These are phyloP conservation scores for Candida yuanshanica DNA, from an alignment of 805 yeast genomes.

Conservation along the genomic window DNA sequence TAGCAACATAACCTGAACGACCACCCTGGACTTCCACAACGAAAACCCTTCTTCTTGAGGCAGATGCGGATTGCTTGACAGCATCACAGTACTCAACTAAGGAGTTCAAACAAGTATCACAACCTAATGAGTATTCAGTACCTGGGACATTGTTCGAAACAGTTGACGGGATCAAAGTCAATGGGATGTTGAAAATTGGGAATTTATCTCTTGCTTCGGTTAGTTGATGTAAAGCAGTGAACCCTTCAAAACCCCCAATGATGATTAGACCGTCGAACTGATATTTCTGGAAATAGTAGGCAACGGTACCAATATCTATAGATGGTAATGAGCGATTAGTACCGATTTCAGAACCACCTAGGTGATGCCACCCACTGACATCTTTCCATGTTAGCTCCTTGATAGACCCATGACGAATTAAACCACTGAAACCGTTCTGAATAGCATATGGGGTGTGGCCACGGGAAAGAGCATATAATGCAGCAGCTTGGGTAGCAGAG, in stretches of 20 bases:
- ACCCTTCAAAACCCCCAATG: conserved; percentile 98
- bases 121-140: conserved; percentile 90
- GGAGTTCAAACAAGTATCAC: conserved; percentile 92
- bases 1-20: conserved; percentile 88
- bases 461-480: conserved; percentile 76
- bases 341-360: conserved; percentile 96
- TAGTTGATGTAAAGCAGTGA: conserved; percentile 73
- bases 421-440: conserved; percentile 89
- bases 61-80: conserved; percentile 90
- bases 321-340: conserved; percentile 86
- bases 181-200: conserved; percentile 92
- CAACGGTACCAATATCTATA: conserved; percentile 80
- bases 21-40: conserved; percentile 99
- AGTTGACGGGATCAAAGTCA: conserved; percentile 91
- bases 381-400: conserved; percentile 73
- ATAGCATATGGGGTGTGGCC: conserved; percentile 92
- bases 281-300: conserved; percentile 87
- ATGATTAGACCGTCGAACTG: conserved; percentile 83
- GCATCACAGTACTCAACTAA: conserved; percentile 92
- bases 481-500: conserved; percentile 87
- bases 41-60: conserved; percentile 89
- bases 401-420: conserved; percentile 84
- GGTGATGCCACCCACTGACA: conserved; percentile 80
- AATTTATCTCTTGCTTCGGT: conserved; percentile 69
- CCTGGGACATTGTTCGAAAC: conserved; percentile 99